Evolutionary conservation across 176 grass and related monocot genomes (phyloP).

Genomic region (Calamus simplicifolius): DNA sequence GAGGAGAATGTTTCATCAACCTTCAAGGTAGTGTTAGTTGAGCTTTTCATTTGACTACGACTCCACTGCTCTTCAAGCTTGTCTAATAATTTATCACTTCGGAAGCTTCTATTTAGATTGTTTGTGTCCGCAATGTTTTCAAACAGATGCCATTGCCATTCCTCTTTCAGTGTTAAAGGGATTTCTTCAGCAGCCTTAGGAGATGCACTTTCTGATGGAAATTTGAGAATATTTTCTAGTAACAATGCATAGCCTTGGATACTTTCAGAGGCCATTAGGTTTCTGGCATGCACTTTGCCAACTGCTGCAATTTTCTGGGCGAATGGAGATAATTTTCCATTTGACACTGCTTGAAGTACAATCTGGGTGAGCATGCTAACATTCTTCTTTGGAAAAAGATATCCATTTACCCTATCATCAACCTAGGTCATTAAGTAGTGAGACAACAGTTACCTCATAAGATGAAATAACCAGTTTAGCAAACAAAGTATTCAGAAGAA

Average conservation of each 20-base stretch:
- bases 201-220: constrained; percentile 47
- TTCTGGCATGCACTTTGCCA: constrained; percentile 72
- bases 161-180: constrained; percentile 55
- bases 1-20: constrained; percentile 48
- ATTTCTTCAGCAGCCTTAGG: constrained; percentile 54
- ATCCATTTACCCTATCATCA: constrained; percentile 71
- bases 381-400: constrained; percentile 67
- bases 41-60: constrained; percentile 31
- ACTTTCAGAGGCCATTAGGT: constrained; percentile 69
- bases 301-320: constrained; percentile 59
- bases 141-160: constrained; percentile 85
- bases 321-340: constrained; percentile 53
- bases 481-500: constrained; percentile 12
- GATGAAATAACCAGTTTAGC: neutral
- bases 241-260: constrained; percentile 70
- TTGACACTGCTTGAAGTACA: constrained; percentile 46
- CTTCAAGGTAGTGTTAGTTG: constrained; percentile 29
- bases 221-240: constrained; percentile 65
- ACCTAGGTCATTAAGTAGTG: constrained; percentile 49
- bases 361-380: constrained; percentile 43
- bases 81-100: constrained; percentile 48
- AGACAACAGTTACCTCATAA: neutral
- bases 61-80: constrained; percentile 64
- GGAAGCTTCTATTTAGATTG: constrained; percentile 32
- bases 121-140: constrained; percentile 41